phyloP scores from a whole-genome alignment of 768 basidiomycete genomes.

The Leccinum ochraceum region DNA sequence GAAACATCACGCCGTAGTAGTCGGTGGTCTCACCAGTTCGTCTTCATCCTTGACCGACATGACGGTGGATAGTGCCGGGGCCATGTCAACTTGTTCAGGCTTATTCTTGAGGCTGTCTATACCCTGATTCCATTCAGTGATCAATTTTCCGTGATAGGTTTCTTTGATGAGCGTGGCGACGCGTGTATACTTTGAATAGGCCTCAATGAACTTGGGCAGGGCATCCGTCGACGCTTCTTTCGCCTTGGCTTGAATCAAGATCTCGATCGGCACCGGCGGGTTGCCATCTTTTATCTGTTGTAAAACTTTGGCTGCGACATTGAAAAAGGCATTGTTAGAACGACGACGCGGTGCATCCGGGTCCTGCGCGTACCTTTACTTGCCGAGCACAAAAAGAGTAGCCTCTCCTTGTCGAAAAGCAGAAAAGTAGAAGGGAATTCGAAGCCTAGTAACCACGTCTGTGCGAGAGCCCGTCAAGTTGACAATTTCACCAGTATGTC shows the following conservation, averaged over 20 bases:
- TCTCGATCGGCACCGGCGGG: conserved; percentile 65
- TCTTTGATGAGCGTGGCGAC: conserved; percentile 85
- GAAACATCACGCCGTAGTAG: not conserved
- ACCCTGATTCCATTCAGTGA: conserved; percentile 80
- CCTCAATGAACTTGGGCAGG: conserved; percentile 63
- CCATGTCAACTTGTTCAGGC: conserved; percentile 80
- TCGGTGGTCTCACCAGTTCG: conserved; percentile 67
- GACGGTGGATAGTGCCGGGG: conserved; percentile 68
- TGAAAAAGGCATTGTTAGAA: conserved; percentile 14
- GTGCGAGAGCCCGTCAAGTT: conserved; percentile 9
- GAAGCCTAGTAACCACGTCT: conserved; percentile 98
- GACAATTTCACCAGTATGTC: not conserved
- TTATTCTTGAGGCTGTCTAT: conserved; percentile 54
- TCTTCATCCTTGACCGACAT: conserved; percentile 91
- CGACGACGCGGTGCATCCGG: conserved; percentile 5
- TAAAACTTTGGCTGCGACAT: conserved; percentile 78
- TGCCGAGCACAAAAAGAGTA: conserved; percentile 81
- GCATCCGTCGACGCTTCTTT: conserved; percentile 80
- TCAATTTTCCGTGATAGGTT: conserved; percentile 78
- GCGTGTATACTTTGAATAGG: conserved; percentile 59
- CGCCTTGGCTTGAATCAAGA: conserved; percentile 74
- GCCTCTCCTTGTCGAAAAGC: conserved; percentile 74
- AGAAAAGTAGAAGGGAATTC: conserved; percentile 96
- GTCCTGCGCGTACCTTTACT: conserved; percentile 67
- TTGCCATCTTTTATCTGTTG: conserved; percentile 67